Conservation (phyloP, 495 filamentous ascomycete genomes). For the Penicillium arizonense region DNA sequence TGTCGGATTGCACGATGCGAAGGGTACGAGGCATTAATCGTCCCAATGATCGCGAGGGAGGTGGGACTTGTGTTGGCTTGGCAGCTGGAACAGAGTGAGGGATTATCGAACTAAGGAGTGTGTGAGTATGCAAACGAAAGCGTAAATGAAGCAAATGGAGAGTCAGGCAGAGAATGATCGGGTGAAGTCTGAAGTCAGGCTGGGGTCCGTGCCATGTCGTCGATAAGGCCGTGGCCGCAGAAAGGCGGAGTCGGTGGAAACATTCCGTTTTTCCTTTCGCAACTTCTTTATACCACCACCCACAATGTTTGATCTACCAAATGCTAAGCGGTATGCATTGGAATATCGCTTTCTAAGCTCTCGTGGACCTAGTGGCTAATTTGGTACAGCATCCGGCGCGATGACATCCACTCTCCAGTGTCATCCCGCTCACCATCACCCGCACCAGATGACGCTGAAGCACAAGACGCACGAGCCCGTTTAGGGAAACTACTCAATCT, state of each 20-base stretch:
- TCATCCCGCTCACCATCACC: slow-evolving; percentile 36
- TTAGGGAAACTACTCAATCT: slow-evolving; percentile 42
- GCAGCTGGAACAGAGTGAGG: background rate
- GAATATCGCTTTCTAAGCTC: background rate
- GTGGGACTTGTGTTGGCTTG: slow-evolving; percentile 14
- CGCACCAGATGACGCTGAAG: slow-evolving; percentile 27
- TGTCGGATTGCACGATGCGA: slow-evolving; percentile 17
- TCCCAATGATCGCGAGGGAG: slow-evolving; percentile 16
- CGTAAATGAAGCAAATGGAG: slow-evolving; percentile 10
- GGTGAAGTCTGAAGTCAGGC: slow-evolving; percentile 15
- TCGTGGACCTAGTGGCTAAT: slow-evolving; percentile 5
- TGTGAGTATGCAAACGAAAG: slow-evolving; percentile 11
- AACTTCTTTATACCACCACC: background rate
- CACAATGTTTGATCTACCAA: slow-evolving; percentile 43
- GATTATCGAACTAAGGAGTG: slow-evolving; percentile 16
- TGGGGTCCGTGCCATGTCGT: slow-evolving; percentile 31
- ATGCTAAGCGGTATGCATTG: slow-evolving; percentile 38
- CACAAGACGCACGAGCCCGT: slow-evolving; percentile 35
- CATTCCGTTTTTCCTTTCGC: slow-evolving; percentile 8
- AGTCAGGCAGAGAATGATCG: slow-evolving; percentile 4
- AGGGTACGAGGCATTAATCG: slow-evolving; percentile 29
- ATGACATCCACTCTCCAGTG: slow-evolving; percentile 36
- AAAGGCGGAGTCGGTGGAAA: slow-evolving; percentile 8
- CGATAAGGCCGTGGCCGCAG: slow-evolving; percentile 30
- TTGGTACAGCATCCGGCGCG: slow-evolving; percentile 37